Base-by-base conservation (phyloP, 1,284 basidiomycete genomes). In the Ceratobasidium sp. region DNA sequence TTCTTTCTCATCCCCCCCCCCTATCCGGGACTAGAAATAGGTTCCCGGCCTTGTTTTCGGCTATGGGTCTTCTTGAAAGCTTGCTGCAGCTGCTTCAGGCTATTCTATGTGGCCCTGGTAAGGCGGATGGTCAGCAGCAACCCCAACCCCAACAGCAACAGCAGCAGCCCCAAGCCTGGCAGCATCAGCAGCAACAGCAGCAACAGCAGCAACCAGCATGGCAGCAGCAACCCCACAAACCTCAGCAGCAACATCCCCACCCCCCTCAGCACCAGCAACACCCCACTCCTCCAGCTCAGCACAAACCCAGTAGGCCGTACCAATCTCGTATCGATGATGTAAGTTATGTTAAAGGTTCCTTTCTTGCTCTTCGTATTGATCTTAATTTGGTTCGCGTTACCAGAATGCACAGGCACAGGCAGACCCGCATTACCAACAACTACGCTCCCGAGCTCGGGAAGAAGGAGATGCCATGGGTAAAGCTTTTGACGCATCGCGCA, bases 341-440 rank as follows among this genome's bases (percentile, higher is more conserved):
- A 73, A 74, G 53, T 48, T 59, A 17, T 41, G 36, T 11, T 11
- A 41, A 66, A 31, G 48, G n/a, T 59, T 51, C 50, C 29, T 65
- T 24, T 2, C 51, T 41, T 11, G 17, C 29, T 53, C 56, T 69
- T 5, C n/a, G 50, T 19, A 41, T 57, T 51, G 1, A 50, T 31
- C 29, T 19, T 29, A 29, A 11, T 19, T 9, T 22, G 24, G 45
- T n/a, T 60, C 15, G 48, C 22, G 33, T 63, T 56, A 90, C 79
- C 84, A 83, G 76, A 89, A 91, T 79, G 87, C 89, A 78, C 80
- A 89, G 78, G 92, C 94, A 80, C 89, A 92, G 78, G 86, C 89
- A 77, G 89, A 95, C 79, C 85, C 87, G 33, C 85, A 92, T 77
- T 96, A 96, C 80, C 83, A 85, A 67, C 82, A 85, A 24, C 86